Percentiles rank a stretch among this genome's conserved stretches.
Conservation (phyloP, 2,329 filamentous ascomycete genomes). For the Epichloe gansuensis region DNA sequence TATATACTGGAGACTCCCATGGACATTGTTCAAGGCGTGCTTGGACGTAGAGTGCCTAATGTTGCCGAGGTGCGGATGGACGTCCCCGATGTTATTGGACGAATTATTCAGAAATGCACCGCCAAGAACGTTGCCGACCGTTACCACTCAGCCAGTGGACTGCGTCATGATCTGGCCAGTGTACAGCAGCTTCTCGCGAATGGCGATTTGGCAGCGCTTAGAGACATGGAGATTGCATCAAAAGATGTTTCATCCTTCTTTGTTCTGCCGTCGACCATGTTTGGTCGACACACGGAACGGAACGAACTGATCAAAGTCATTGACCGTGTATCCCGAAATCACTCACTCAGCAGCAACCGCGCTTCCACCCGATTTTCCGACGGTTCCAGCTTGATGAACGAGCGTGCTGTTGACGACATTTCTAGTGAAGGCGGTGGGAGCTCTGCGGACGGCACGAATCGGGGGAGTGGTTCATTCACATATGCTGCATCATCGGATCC, state of each 20-base stretch:
- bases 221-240: slow-evolving; percentile 63
- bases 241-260: slow-evolving; percentile 89
- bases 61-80: slow-evolving; percentile 69
- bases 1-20: slow-evolving; percentile 71
- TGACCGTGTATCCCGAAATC: slow-evolving; percentile 58
- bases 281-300: slow-evolving; percentile 64
- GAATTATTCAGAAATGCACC: slow-evolving; percentile 84
- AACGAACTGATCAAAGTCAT: slow-evolving; percentile 60
- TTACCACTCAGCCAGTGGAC: slow-evolving; percentile 78
- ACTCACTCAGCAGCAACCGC: slow-evolving; percentile 34
- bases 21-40: slow-evolving; percentile 82
- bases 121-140: slow-evolving; percentile 77
- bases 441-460: slow-evolving; percentile 39
- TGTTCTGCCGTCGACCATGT: slow-evolving; percentile 67
- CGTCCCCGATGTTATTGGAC: slow-evolving; percentile 68
- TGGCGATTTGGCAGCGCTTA: slow-evolving; percentile 58
- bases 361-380: slow-evolving; percentile 37
- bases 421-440: slow-evolving; percentile 46
- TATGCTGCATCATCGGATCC: slow-evolving; percentile 30
- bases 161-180: slow-evolving; percentile 66
- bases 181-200: slow-evolving; percentile 63
- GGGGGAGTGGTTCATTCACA: slow-evolving; percentile 35
- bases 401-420: slow-evolving; percentile 36
- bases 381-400: slow-evolving; percentile 38
- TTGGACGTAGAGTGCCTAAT: slow-evolving; percentile 64